Base-by-base conservation (phyloP, 2,329 filamentous ascomycete genomes). In the Chrysosporium queenslandicum region DNA sequence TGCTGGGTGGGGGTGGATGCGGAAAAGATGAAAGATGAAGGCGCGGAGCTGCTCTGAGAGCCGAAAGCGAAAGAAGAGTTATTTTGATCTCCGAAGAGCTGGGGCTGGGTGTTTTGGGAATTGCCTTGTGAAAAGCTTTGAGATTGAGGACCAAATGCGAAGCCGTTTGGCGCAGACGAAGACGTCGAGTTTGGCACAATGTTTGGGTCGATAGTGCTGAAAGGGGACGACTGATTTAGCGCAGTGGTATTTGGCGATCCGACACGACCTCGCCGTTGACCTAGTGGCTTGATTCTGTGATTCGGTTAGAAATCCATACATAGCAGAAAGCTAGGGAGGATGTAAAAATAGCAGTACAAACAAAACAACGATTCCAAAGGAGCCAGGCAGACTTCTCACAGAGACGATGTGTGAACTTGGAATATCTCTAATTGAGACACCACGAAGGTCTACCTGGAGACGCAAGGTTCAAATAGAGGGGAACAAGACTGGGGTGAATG, bases 71-170 rank as follows among this genome's bases (percentile, higher is more conserved):
- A 58, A 25, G 53, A 58, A 20, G 52, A n/a, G 41, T 55, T 55
- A 39, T 56, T 59, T 49, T 60, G 59, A 32, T 61, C 55, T 18
- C 65, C 66, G 20, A 53, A 68, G 66, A 27, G 63, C 53, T 50
- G 67, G 60, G 16, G 63, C 61, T 25, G 63, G 58, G 61, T 59
- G 56, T 61, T 66, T 27, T 61, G 57, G 25, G 50, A 55, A 42
- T 53, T 57, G 20, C 62, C 59, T 51, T 61, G 63, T 41, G 62
- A 63, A 46, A 69, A 69, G 50, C 63, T 67, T 52, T 67, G 67
- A 40, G 63, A 64, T 54, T 68, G 63, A n/a, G n/a, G n/a, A n/a
- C 64, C 64, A 55, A 68, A 68, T 25, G 57, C 50, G 42, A 68
- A 66, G 5, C 64, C 61, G 53, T 65, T 66, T n/a, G 63, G 53